Evolutionary conservation across 83 land plant species (phyloP).

Genomic region (Diphasiastrum complanatum): DNA sequence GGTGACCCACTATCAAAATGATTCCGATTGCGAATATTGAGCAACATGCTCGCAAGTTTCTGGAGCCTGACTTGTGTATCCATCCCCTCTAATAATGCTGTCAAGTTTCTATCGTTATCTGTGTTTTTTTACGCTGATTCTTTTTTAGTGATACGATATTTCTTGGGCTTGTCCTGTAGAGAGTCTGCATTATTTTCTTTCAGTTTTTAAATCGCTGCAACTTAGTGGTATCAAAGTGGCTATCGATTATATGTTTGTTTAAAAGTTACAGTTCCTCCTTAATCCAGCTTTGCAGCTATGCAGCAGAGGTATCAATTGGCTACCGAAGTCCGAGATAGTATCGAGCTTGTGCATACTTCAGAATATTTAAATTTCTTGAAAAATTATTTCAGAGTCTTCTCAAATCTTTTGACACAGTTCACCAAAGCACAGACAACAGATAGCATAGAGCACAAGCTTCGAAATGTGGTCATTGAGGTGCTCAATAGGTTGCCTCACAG

Average conservation of each 20-base stretch:
- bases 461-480: slow-evolving; percentile 87
- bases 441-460: slow-evolving; percentile 79
- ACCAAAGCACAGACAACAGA: slow-evolving; percentile 80
- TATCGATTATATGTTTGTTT: background rate
- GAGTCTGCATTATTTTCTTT: no score
- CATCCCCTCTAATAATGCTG: background rate
- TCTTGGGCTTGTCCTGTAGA: no score
- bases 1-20: no score
- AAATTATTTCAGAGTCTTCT: slow-evolving; percentile 86
- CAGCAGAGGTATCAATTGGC: slow-evolving; percentile 72
- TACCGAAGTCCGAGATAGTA: slow-evolving; percentile 86
- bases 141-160: background rate
- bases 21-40: slow-evolving; percentile 79
- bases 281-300: slow-evolving; percentile 48
- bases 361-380: slow-evolving; percentile 92
- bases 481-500: slow-evolving; percentile 90
- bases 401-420: slow-evolving; percentile 50
- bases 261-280: slow-evolving; percentile 7
- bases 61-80: slow-evolving; percentile 66
- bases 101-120: no score
- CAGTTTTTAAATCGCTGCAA: background rate
- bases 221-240: background rate
- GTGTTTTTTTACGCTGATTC: background rate
- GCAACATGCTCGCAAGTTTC: slow-evolving; percentile 67
- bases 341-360: slow-evolving; percentile 90